Evolutionary conservation across 2,329 filamentous ascomycete genomes (phyloP).

Genomic region (Leptographium galeiforme): DNA sequence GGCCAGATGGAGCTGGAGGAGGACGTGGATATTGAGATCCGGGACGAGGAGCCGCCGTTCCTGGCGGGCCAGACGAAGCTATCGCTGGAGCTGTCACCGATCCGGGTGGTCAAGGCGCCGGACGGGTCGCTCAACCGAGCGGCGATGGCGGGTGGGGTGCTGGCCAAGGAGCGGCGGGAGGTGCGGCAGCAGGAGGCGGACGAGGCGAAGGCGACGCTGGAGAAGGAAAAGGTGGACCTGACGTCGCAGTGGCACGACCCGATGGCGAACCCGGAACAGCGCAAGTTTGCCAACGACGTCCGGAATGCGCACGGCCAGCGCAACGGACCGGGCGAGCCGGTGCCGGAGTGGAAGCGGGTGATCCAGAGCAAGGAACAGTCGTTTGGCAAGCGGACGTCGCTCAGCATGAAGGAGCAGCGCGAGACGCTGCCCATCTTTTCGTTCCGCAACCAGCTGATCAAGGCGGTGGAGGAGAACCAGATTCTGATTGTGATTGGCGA

Average conservation of each 20-base stretch:
- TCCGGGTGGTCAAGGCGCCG: slow-evolving; percentile 90
- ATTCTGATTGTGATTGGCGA: slow-evolving; percentile 93
- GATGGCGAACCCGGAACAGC: slow-evolving; percentile 74
- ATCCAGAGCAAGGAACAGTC: slow-evolving; percentile 68
- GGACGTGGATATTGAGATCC: slow-evolving; percentile 92
- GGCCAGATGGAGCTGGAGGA: slow-evolving; percentile 85
- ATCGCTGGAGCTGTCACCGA: slow-evolving; percentile 85
- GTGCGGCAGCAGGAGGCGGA: slow-evolving; percentile 78
- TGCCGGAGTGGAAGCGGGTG: slow-evolving; percentile 88
- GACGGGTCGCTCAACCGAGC: slow-evolving; percentile 97
- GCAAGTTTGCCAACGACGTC: slow-evolving; percentile 80
- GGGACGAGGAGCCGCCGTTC: slow-evolving; percentile 93
- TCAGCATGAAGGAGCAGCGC: slow-evolving; percentile 91
- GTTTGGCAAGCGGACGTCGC: slow-evolving; percentile 71
- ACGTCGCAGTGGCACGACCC: slow-evolving; percentile 93
- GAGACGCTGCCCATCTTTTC: slow-evolving; percentile 80
- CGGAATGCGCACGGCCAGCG: slow-evolving; percentile 49
- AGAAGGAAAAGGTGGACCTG: slow-evolving; percentile 73
- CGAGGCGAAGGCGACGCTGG: slow-evolving; percentile 61
- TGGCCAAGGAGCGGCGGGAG: slow-evolving; percentile 85
- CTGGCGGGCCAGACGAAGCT: slow-evolving; percentile 92
- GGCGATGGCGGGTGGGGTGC: slow-evolving; percentile 78
- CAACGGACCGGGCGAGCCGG: slow-evolving; percentile 31
- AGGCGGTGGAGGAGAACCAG: slow-evolving; percentile 78
- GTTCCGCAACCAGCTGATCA: slow-evolving; percentile 75